Conservation (phyloP, 2,329 filamentous ascomycete species). For the Cladosporium sp. region DNA sequence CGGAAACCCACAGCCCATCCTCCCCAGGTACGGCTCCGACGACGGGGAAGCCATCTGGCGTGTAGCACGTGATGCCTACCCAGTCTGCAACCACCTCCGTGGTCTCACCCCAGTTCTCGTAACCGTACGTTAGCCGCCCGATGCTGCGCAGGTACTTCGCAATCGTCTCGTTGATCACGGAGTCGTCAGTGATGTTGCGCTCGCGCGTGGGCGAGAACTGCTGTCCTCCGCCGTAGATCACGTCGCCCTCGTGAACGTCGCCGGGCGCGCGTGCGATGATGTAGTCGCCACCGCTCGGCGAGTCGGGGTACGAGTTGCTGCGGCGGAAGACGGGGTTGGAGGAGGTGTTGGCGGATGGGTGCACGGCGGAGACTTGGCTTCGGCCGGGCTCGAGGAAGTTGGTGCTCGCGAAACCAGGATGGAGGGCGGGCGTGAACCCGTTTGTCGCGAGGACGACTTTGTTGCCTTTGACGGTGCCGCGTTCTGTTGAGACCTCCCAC, state of each 20-base stretch:
- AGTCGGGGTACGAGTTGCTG: background rate
- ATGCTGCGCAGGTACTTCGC: conserved; percentile 44
- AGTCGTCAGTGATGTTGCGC: conserved; percentile 51
- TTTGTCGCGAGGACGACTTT: conserved; percentile 27
- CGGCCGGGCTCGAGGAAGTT: conserved; percentile 34
- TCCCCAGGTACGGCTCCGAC: conserved; percentile 36
- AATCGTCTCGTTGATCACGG: conserved; percentile 44
- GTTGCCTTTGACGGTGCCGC: conserved; percentile 22
- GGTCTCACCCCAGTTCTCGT: conserved; percentile 32
- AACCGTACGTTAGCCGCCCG: background rate
- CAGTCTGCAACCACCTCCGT: conserved; percentile 34
- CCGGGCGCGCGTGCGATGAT: conserved; percentile 54
- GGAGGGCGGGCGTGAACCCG: conserved; percentile 23
- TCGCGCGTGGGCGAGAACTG: conserved; percentile 41
- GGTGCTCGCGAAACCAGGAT: conserved; percentile 17
- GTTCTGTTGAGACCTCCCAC: conserved; percentile 20
- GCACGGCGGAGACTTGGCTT: conserved; percentile 35
- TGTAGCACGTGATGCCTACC: conserved; percentile 49
- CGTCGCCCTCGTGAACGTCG: conserved; percentile 41
- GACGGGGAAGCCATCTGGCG: conserved; percentile 46
- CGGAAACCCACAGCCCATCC: conserved; percentile 46
- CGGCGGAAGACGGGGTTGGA: conserved; percentile 4
- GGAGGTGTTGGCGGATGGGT: conserved; percentile 32
- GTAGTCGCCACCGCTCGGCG: conserved; percentile 54
- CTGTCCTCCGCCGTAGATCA: conserved; percentile 58